Evolutionary conservation across 495 filamentous ascomycete species (phyloP), one percentile per base, ranked within the genome.

Genomic region (Xylaria nigripes): DNA sequence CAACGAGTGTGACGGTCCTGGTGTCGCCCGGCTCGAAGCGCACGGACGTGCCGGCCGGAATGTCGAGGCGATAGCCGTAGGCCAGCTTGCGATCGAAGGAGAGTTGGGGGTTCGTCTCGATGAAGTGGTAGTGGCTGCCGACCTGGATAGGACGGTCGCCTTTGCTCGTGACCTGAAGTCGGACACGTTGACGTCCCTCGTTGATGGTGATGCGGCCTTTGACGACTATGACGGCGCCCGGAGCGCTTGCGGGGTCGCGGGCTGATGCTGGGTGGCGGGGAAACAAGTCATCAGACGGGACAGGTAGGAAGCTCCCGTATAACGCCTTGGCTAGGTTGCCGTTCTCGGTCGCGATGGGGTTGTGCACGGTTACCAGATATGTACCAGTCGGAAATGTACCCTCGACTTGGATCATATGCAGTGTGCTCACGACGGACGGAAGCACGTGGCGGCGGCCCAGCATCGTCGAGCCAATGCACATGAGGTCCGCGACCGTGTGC

Each of bases 61-160:
- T 91, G 63, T 98, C 91, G 19, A 98, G 77, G 10, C 91, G 80
- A 68, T 78, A 96, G 2, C 93, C 93, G 60, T 91, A 91, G 1
- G 91, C 78, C 46, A 81, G 81, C 24, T 81, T 68, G n/a, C 93
- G 87, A 68, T 98, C 93, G 68, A 98, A 98, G 63, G 88, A 82
- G 50, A 98, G 75, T 68, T 86, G 81, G 19, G 91, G 87, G 65
- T 98, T 98, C 19, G 83, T 86, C 74, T 98, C 93, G 62, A 96
- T 81, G 68, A 98, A 90, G 70, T 97, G 91, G 70, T 97, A 98
- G 68, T 98, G 93, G 52, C 89, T 95, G 18, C 93, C 93, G 54
- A 90, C 86, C 80, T 95, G 91, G 57, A 96, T 85, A 12, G 93
- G 92, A 30, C 93, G 73, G 70, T 97, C 94, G 2, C 93, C 94